Evolutionary conservation across 2,329 filamentous ascomycete genomes (phyloP).

Genomic region (Fusarium algeriense): DNA sequence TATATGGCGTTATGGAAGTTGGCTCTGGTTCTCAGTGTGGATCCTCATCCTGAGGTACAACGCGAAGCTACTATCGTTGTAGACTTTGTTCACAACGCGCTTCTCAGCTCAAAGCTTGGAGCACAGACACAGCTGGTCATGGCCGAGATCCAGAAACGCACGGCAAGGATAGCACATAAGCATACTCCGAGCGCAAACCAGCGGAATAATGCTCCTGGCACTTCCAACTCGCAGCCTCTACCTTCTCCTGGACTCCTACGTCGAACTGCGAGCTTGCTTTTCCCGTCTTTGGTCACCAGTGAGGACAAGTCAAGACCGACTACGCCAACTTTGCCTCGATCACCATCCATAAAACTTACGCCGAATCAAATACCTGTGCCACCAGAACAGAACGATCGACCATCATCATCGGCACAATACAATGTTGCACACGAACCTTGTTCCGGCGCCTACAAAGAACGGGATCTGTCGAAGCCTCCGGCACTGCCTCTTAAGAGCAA

Average conservation of each 20-base stretch:
- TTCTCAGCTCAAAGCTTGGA: conserved; percentile 83
- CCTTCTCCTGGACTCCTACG: conserved; percentile 71
- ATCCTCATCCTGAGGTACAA: conserved; percentile 94
- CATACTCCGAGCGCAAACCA: conserved; percentile 57
- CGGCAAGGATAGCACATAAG: conserved; percentile 61
- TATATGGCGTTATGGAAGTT: conserved; percentile 97
- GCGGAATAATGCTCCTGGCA: conserved; percentile 57
- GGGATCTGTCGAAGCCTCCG: conserved; percentile 69
- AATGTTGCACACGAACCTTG: conserved; percentile 81
- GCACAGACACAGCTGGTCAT: conserved; percentile 77
- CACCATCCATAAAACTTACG: conserved; percentile 54
- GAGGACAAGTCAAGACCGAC: conserved; percentile 59
- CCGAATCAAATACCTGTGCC: conserved; percentile 64
- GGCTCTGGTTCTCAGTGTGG: conserved; percentile 87
- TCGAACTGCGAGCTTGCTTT: conserved; percentile 73
- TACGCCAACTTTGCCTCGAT: conserved; percentile 46
- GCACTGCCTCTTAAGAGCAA: conserved; percentile 81
- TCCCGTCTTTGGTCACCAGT: conserved; percentile 67
- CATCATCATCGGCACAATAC: conserved; percentile 73
- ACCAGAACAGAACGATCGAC: conserved; percentile 79
- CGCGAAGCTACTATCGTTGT: conserved; percentile 86
- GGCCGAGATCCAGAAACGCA: conserved; percentile 74
- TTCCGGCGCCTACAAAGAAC: conserved; percentile 79
- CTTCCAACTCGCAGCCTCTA: conserved; percentile 57
- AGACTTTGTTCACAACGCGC: conserved; percentile 83